A percentile compares a stretch with the other conserved stretches of the same genome.
Conservation (phyloP, 371 early-diverging fungal genomes). For the Mucor ambiguus region DNA sequence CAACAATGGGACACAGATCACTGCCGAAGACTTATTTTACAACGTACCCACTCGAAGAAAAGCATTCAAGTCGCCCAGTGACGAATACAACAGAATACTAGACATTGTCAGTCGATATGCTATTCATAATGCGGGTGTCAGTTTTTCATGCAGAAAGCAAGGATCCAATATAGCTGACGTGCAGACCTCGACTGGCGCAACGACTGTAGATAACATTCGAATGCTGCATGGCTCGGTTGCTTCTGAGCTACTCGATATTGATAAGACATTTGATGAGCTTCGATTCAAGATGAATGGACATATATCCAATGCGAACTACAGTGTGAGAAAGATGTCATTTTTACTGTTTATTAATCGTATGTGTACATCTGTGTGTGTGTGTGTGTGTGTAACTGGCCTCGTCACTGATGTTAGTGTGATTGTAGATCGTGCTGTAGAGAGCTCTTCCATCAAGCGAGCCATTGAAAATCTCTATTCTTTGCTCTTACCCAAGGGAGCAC, state of each 20-base stretch:
- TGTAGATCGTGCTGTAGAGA: conserved; percentile 89
- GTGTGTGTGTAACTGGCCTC: background rate
- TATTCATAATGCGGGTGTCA: conserved; percentile 82
- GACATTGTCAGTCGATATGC: conserved; percentile 90
- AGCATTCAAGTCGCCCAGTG: conserved; percentile 79
- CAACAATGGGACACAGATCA: conserved; percentile 90
- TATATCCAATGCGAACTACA: conserved; percentile 85
- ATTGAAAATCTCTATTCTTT: conserved; percentile 79
- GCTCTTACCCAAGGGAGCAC: conserved; percentile 83
- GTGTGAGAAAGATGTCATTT: conserved; percentile 74
- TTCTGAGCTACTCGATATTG: conserved; percentile 68
- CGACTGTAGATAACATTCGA: conserved; percentile 75
- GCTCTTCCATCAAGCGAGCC: conserved; percentile 72
- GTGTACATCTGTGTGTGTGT: conserved; percentile 16
- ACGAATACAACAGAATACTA: conserved; percentile 87
- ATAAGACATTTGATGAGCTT: conserved; percentile 42
- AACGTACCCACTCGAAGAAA: conserved; percentile 83
- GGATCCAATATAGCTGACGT: conserved; percentile 75
- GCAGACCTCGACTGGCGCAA: conserved; percentile 63
- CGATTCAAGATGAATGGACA: conserved; percentile 67
- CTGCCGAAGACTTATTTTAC: conserved; percentile 91
- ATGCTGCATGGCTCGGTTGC: conserved; percentile 83
- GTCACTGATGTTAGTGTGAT: no score
- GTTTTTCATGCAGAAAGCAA: conserved; percentile 86
- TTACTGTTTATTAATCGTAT: conserved; percentile 94